Conservation (phyloP, 1,139 yeast species). For the Yamadazyma epiphylla region DNA sequence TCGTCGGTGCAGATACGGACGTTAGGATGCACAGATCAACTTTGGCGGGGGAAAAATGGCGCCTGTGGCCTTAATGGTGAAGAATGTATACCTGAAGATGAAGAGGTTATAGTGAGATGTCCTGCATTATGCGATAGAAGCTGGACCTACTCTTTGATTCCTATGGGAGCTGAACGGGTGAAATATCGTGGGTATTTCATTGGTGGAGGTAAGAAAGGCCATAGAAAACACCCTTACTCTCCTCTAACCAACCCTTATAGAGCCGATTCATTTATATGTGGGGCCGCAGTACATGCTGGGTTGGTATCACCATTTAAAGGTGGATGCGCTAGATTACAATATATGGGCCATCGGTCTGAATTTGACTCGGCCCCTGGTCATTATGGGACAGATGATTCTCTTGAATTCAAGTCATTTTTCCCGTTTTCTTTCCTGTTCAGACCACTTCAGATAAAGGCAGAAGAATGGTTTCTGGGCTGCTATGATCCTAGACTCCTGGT, state of each 20-base stretch:
- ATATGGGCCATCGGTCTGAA: conserved; percentile 48
- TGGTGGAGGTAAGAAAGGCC: conserved; percentile 62
- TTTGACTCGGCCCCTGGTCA: conserved; percentile 48
- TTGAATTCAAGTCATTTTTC: conserved; percentile 66
- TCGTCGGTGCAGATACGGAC: conserved; percentile 17
- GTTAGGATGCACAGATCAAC: conserved; percentile 39
- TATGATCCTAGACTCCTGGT: conserved; percentile 63
- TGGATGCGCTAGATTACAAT: conserved; percentile 71
- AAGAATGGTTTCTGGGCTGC: conserved; percentile 41
- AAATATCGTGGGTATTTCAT: conserved; percentile 72
- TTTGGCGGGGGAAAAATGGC: conserved; percentile 76
- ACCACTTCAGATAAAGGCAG: conserved; percentile 10
- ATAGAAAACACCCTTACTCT: conserved; percentile 2
- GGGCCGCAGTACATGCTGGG: conserved; percentile 88
- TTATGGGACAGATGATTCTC: conserved; percentile 51
- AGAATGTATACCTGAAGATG: conserved; percentile 44
- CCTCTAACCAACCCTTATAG: conserved; percentile 60
- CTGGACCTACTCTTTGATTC: conserved; percentile 71
- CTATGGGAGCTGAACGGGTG: conserved; percentile 66
- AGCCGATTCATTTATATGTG: conserved; percentile 87
- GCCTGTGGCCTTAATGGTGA: conserved; percentile 72
- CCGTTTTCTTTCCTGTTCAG: conserved; percentile 70
- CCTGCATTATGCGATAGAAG: conserved; percentile 86
- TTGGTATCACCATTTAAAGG: conserved; percentile 68
- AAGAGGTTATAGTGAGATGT: conserved; percentile 65